These are phyloP conservation scores for Coccinonectria pachysandricola DNA, from an alignment of 2,329 filamentous ascomycete species.

Conservation along the genomic window DNA sequence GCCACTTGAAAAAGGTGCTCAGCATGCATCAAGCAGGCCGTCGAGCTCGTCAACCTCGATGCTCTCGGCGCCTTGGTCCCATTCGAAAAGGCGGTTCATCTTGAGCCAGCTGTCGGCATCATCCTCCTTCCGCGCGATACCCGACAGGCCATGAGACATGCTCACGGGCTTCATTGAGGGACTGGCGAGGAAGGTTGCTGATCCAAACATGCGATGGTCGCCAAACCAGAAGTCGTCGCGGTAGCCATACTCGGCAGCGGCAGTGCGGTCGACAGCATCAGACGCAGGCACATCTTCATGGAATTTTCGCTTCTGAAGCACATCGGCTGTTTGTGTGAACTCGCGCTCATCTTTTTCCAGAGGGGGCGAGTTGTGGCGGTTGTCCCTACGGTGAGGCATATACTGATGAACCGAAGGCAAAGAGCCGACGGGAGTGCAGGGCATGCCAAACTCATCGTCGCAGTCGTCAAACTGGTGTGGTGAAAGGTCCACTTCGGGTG, in stretches of 20 bases:
- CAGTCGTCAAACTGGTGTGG: conserved; percentile 74
- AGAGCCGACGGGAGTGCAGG: conserved; percentile 52
- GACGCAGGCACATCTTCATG: conserved; percentile 28
- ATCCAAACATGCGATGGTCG: conserved; percentile 27
- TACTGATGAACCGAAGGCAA: conserved; percentile 42
- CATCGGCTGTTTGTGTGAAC: conserved; percentile 90
- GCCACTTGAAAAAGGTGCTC: conserved; percentile 19
- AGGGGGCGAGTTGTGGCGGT: conserved; percentile 70
- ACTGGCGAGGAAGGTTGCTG: conserved; percentile 40
- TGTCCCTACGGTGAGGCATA: conserved; percentile 28
- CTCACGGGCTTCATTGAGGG: conserved; percentile 37
- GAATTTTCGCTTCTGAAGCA: conserved; percentile 59
- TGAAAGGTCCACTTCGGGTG: conserved; percentile 86
- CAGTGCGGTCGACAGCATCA: conserved; percentile 21
- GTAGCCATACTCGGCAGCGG: conserved; percentile 24
- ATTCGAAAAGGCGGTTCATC: conserved; percentile 34
- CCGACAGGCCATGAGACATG: conserved; percentile 15
- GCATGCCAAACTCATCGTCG: conserved; percentile 48
- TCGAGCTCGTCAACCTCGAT: conserved; percentile 92
- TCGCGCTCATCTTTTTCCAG: conserved; percentile 92
- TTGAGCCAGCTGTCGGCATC: conserved; percentile 31
- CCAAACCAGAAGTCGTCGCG: conserved; percentile 45
- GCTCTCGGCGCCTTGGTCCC: conserved; percentile 70
- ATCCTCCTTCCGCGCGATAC: conserved; percentile 27
- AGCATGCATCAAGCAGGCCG: conserved; percentile 69